Conservation (phyloP, 2,329 filamentous ascomycete genomes). For the Cordyceps javanica region DNA sequence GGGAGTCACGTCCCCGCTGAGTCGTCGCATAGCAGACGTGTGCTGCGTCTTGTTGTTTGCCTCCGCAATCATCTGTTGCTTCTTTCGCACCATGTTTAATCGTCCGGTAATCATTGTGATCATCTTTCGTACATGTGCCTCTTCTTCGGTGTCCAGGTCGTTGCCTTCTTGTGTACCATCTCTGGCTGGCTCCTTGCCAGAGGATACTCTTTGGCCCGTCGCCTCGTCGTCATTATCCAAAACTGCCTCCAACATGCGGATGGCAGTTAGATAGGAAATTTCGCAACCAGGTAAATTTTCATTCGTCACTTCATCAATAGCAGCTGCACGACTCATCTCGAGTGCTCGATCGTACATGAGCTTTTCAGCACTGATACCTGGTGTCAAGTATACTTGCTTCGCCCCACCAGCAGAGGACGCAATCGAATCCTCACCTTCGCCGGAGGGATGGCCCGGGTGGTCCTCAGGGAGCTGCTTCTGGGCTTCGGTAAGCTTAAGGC, state of each 20-base stretch:
- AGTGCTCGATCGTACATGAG: constrained; percentile 96
- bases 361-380: constrained; percentile 89
- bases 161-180: constrained; percentile 25
- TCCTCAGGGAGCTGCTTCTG: constrained; percentile 78
- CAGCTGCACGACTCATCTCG: constrained; percentile 92
- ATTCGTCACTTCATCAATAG: constrained; percentile 91
- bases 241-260: constrained; percentile 91
- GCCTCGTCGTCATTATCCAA: constrained; percentile 71
- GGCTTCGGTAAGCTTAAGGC: constrained; percentile 76
- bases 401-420: constrained; percentile 54
- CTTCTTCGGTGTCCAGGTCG: constrained; percentile 50
- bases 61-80: constrained; percentile 55
- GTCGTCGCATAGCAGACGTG: constrained; percentile 36
- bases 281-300: constrained; percentile 85
- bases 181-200: constrained; percentile 36
- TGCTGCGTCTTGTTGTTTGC: constrained; percentile 44
- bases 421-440: constrained; percentile 57
- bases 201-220: constrained; percentile 26
- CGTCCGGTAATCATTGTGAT: constrained; percentile 57
- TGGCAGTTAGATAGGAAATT: constrained; percentile 86
- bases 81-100: constrained; percentile 51
- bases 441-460: constrained; percentile 80
- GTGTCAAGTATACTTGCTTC: constrained; percentile 76
- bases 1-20: constrained; percentile 51
- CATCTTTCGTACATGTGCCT: constrained; percentile 65